Evolutionary conservation across 169 alveolate species (phyloP).

Genomic region (Plasmodium coatneyi): DNA sequence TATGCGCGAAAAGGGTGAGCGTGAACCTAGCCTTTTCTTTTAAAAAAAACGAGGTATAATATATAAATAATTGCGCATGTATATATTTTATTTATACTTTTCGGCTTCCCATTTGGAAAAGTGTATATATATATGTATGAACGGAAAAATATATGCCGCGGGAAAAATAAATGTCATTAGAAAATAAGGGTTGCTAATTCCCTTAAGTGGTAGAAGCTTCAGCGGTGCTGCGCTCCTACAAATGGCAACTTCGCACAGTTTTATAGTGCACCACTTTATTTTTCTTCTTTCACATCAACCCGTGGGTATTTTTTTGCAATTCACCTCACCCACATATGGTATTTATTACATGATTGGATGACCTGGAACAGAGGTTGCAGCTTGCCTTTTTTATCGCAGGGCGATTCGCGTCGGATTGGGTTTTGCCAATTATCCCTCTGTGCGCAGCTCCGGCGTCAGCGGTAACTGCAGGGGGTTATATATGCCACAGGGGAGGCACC

Average conservation of each 20-base stretch:
- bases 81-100: neutral
- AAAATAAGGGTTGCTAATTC: neutral
- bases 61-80: neutral
- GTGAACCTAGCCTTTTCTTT: neutral
- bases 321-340: neutral
- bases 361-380: neutral
- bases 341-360: neutral
- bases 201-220: neutral
- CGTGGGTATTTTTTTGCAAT: neutral
- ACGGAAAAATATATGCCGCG: neutral
- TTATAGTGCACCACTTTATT: neutral
- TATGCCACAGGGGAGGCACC: neutral
- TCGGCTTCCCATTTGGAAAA: neutral
- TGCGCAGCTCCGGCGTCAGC: neutral
- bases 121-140: neutral
- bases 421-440: neutral
- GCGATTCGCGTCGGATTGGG: neutral
- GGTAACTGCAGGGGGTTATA: slow-evolving; percentile 68
- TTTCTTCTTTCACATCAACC: neutral
- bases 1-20: neutral
- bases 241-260: neutral
- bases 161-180: neutral
- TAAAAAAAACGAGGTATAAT: neutral
- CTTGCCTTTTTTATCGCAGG: neutral
- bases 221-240: neutral